phyloP scores from a whole-genome alignment of 2,329 filamentous ascomycete species.

The Penicillium verrucosum region DNA sequence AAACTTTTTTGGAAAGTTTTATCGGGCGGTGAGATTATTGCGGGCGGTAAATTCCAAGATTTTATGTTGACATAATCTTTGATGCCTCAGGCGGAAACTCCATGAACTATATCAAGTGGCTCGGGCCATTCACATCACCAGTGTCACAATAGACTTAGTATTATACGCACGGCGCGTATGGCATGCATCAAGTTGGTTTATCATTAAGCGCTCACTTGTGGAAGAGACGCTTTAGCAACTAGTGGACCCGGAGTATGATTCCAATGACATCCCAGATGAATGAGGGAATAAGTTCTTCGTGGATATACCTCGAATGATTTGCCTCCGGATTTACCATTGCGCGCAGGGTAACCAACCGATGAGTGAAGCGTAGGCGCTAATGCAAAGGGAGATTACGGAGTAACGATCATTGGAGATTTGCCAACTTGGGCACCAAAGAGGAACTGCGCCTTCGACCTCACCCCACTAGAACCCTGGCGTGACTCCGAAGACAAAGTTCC shows the following conservation, averaged over 20 bases:
- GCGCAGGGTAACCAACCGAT: neutral
- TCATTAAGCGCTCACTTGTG: neutral
- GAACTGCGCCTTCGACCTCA: constrained; percentile 1
- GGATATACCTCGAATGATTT: neutral
- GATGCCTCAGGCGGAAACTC: neutral
- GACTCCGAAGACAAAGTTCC: neutral
- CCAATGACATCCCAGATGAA: neutral
- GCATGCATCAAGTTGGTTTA: neutral
- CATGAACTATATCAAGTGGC: no score
- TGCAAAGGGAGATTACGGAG: neutral
- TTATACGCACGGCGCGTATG: neutral
- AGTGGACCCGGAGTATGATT: neutral
- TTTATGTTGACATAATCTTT: constrained; percentile 1
- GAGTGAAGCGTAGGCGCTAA: neutral
- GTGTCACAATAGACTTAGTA: no score
- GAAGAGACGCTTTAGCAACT: neutral
- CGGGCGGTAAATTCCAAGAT: constrained; percentile 22
- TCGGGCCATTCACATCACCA: no score
- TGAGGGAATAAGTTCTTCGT: neutral
- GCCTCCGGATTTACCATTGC: neutral
- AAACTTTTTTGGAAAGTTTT: constrained; percentile 30
- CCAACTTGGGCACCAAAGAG: neutral
- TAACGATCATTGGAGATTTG: neutral
- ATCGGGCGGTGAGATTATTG: constrained; percentile 34
- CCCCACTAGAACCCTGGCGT: neutral